phyloP scores from a whole-genome alignment of 208 protist genomes.

The Trypanosoma mega region DNA sequence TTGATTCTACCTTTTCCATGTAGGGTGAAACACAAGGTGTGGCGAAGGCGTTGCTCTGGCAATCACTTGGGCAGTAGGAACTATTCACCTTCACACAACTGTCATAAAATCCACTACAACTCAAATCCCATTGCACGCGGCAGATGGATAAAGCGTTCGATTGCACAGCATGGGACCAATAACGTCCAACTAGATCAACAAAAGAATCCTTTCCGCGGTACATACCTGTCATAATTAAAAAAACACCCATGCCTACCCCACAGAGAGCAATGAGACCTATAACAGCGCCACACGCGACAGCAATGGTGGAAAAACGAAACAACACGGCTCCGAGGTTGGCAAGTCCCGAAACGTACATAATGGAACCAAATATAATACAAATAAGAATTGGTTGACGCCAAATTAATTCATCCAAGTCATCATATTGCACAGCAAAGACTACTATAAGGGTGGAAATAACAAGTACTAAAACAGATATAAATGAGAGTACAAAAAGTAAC shows the following conservation, averaged over 20 bases:
- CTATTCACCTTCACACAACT: constrained; percentile 47
- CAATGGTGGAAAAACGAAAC: constrained; percentile 32
- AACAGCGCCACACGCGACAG: constrained; percentile 32
- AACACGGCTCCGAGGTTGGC: constrained; percentile 36
- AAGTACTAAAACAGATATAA: constrained; percentile 24
- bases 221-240: constrained; percentile 23
- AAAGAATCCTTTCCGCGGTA: constrained; percentile 25
- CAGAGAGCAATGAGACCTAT: constrained; percentile 29
- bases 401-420: constrained; percentile 26
- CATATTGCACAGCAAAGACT: constrained; percentile 24
- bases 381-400: constrained; percentile 29
- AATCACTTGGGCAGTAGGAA: constrained; percentile 38
- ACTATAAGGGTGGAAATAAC: constrained; percentile 25
- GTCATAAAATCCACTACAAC: constrained; percentile 60
- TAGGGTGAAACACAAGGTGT: constrained; percentile 37
- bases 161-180: constrained; percentile 28
- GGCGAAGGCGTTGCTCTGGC: constrained; percentile 38
- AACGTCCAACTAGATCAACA: constrained; percentile 8
- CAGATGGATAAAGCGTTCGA: constrained; percentile 22
- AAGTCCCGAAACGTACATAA: constrained; percentile 26
- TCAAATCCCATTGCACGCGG: constrained; percentile 33
- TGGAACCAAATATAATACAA: constrained; percentile 25
- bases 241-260: constrained; percentile 33
- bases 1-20: constrained; percentile 21
- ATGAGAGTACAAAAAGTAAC: constrained; percentile 17